Conservation (phyloP, 2,329 filamentous ascomycete genomes). For the Talaromyces marneffei region DNA sequence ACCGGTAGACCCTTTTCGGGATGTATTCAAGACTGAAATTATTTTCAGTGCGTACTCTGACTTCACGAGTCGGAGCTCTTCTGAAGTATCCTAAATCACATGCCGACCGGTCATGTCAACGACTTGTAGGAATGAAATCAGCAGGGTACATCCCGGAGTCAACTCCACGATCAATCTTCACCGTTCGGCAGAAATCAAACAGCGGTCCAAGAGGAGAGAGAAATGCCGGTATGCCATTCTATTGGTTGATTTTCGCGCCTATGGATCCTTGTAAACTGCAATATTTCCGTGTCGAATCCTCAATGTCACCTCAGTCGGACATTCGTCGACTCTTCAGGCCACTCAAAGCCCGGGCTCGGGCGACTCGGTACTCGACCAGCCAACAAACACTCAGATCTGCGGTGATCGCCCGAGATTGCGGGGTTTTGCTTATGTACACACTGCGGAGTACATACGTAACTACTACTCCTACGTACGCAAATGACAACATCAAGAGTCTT, state of each 20-base stretch:
- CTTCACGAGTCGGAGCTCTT: not conserved
- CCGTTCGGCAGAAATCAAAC: not conserved
- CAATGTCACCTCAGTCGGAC: slow-evolving; percentile 3
- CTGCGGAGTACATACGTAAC: not conserved
- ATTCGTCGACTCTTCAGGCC: not conserved
- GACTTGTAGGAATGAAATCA: not conserved
- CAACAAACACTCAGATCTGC: not conserved
- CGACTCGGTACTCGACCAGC: not conserved
- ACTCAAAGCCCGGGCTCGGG: not conserved
- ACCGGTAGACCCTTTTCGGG: not conserved
- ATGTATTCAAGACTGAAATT: not conserved
- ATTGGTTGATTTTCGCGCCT: not conserved
- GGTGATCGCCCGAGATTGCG: not conserved
- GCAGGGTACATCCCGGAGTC: not conserved
- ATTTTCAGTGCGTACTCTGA: not conserved
- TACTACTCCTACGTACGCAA: not conserved
- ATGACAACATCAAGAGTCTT: not conserved
- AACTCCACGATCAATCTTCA: not conserved
- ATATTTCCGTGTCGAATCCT: not conserved
- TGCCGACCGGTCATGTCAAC: not conserved
- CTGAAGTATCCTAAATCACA: not conserved
- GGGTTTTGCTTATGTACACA: not conserved
- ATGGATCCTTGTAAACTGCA: not conserved
- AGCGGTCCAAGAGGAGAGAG: not conserved
- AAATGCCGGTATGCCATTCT: not conserved